A percentile compares a stretch with the other conserved stretches of the same genome.
Evolutionary conservation across 495 filamentous ascomycete genomes (phyloP).

Genomic region (Talaromyces liani): DNA sequence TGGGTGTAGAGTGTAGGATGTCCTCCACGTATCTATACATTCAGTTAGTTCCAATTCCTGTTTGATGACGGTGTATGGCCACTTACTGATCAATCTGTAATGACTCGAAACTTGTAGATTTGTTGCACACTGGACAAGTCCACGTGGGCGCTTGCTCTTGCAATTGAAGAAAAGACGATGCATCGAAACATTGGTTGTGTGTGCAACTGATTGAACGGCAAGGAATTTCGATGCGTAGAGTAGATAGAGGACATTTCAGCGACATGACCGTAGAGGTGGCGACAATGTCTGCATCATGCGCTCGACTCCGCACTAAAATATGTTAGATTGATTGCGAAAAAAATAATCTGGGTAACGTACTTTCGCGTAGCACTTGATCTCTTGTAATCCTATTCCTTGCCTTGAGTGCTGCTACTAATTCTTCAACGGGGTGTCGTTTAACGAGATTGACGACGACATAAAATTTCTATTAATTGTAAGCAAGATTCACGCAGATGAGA

Average conservation of each 20-base stretch:
- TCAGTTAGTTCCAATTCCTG: constrained; percentile 2
- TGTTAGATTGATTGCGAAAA: constrained; percentile 9
- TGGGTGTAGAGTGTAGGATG: constrained; percentile 65
- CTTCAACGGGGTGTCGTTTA: constrained; percentile 59
- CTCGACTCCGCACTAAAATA: constrained; percentile 63
- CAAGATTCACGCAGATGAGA: not conserved
- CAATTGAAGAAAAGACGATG: constrained; percentile 82
- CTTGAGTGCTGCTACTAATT: constrained; percentile 62
- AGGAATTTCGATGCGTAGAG: constrained; percentile 70
- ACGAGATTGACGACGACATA: constrained; percentile 69
- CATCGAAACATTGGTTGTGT: constrained; percentile 95
- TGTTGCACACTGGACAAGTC: constrained; percentile 88
- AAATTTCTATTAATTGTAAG: constrained; percentile 54
- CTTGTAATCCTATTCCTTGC: constrained; percentile 65
- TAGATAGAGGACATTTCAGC: constrained; percentile 85
- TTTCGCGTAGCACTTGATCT: constrained; percentile 72
- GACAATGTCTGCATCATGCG: constrained; percentile 80
- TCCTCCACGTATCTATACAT: constrained; percentile 74
- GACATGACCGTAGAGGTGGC: constrained; percentile 83
- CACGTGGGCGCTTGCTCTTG: constrained; percentile 95
- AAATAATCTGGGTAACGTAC: constrained; percentile 41
- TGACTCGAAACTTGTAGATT: constrained; percentile 68
- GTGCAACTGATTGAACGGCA: constrained; percentile 72
- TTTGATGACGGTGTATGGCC: not conserved
- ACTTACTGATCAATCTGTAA: constrained; percentile 82